Percentiles rank a stretch among this genome's conserved stretches.
Evolutionary conservation across 306 rosid genomes (phyloP).

Genomic region (Casuarina cunninghamiana): DNA sequence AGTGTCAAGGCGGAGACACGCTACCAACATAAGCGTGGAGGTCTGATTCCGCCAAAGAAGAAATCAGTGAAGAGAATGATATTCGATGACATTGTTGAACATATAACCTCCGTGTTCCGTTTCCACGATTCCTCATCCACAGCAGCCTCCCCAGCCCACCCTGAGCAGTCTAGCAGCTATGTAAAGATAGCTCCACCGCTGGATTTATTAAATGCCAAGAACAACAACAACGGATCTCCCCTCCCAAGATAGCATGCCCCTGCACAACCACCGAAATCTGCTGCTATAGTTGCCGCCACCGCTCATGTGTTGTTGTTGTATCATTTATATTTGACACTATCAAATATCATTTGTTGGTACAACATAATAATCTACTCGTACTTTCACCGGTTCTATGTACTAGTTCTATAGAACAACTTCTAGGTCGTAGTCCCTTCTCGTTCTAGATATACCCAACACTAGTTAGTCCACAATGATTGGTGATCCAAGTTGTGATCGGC

Average conservation of each 20-base stretch:
- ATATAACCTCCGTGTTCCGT: background rate
- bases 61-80: constrained; percentile 7
- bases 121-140: background rate
- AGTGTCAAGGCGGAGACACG: background rate
- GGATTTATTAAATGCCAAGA: background rate
- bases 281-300: too few species aligned
- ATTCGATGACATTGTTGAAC: background rate
- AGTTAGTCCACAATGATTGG: too few species aligned
- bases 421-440: too few species aligned
- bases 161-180: background rate
- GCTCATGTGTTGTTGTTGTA: too few species aligned
- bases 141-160: background rate
- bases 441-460: too few species aligned
- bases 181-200: background rate
- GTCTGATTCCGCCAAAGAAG: constrained; percentile 3
- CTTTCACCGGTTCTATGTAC: too few species aligned
- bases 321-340: too few species aligned
- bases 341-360: too few species aligned
- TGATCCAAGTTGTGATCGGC: too few species aligned
- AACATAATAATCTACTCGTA: too few species aligned
- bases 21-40: background rate
- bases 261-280: too few species aligned
- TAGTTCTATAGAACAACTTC: too few species aligned
- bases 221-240: background rate
- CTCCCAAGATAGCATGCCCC: background rate